Evolutionary conservation across 148 eudicot species (phyloP).

Genomic region (Rhododendron molle): DNA sequence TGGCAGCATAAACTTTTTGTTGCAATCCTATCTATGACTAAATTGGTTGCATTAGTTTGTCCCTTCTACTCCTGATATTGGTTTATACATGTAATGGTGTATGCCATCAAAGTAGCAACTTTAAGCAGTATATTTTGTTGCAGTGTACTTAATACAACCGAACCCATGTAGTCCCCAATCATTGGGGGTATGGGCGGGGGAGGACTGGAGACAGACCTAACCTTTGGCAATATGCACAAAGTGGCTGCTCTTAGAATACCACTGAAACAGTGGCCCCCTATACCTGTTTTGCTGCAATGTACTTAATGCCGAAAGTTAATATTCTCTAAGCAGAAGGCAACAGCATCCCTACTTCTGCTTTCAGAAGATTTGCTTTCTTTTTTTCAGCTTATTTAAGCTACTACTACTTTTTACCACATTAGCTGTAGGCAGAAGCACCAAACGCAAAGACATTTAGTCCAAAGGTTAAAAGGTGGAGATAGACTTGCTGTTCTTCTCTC

Average conservation of each 20-base stretch:
- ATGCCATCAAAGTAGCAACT: background rate
- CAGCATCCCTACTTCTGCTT: background rate
- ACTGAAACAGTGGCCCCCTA: too few relatives aligned
- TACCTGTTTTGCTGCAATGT: too few relatives aligned
- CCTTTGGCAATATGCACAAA: too few relatives aligned
- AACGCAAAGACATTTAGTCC: background rate
- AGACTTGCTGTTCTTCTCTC: background rate
- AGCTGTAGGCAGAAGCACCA: background rate
- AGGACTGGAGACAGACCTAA: too few relatives aligned
- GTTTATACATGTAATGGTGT: background rate
- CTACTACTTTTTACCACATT: background rate
- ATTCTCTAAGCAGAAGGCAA: background rate
- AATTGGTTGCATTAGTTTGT: background rate
- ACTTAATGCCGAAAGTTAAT: background rate
- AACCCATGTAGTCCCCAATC: too few relatives aligned
- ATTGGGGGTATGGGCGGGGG: too few relatives aligned
- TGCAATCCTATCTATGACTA: background rate
- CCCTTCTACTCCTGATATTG: background rate
- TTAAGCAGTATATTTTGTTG: background rate
- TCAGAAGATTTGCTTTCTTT: background rate
- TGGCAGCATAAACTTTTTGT: background rate
- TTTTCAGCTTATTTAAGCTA: background rate
- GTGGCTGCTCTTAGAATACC: too few relatives aligned
- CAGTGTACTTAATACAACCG: too few relatives aligned
- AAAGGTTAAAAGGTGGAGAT: background rate